Evolutionary conservation across 768 basidiomycete genomes (phyloP).

Genomic region (Agrocybe chaxingu): DNA sequence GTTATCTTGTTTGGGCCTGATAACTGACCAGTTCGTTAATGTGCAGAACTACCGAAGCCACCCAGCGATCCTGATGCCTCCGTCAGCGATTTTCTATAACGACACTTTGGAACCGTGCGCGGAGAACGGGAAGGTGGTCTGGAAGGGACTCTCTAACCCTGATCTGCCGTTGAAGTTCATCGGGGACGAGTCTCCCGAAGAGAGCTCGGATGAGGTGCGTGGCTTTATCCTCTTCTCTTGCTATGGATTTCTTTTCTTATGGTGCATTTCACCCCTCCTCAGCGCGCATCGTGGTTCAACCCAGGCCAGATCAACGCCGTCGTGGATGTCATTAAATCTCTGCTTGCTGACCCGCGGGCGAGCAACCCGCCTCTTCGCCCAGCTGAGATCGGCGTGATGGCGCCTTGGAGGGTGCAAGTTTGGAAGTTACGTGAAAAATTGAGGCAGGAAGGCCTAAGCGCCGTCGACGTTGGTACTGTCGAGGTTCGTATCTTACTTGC

Average conservation of each 20-base stretch:
- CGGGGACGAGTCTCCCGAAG: conserved; percentile 36
- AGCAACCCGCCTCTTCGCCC: conserved; percentile 38
- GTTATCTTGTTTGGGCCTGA: not conserved
- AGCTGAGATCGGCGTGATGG: conserved; percentile 47
- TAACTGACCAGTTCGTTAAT: not conserved
- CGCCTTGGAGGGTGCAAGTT: conserved; percentile 51
- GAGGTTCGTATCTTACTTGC: conserved; percentile 29
- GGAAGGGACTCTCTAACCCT: conserved; percentile 37
- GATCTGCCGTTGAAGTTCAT: conserved; percentile 43
- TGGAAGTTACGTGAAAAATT: conserved; percentile 46
- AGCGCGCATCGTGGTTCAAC: conserved; percentile 51
- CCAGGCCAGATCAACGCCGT: conserved; percentile 40
- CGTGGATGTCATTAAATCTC: conserved; percentile 34
- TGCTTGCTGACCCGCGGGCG: conserved; percentile 31
- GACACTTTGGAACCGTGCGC: conserved; percentile 46
- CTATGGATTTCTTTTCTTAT: not conserved
- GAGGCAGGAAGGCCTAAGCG: conserved; percentile 35
- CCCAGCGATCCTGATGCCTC: conserved; percentile 52
- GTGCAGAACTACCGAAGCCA: conserved; percentile 47
- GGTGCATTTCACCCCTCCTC: not conserved
- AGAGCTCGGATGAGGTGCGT: conserved; percentile 44
- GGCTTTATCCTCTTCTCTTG: not conserved
- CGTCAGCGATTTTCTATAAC: conserved; percentile 51
- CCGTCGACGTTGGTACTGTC: conserved; percentile 50
- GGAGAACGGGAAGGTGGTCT: conserved; percentile 36